These are phyloP conservation scores for Cyclostephanos tholiformis DNA, from an alignment of 108 stramenopile species.

Conservation along the genomic window DNA sequence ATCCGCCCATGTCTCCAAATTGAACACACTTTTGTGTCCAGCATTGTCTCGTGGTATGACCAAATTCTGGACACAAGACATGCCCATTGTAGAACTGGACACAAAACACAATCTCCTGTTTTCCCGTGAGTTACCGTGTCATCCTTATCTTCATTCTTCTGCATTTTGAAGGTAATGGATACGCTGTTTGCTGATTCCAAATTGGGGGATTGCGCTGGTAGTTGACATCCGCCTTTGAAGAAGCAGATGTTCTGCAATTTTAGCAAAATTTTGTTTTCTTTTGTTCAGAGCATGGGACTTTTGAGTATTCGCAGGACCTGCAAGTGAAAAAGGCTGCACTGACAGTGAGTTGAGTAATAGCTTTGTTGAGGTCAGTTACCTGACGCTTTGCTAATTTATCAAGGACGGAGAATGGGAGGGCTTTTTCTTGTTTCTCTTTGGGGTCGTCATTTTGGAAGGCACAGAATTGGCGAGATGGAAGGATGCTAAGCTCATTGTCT, in stretches of 20 bases:
- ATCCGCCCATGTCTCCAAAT: no score
- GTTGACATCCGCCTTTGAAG: not conserved
- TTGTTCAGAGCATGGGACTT: not conserved
- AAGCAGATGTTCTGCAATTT: conserved; percentile 6
- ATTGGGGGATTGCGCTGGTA: no score
- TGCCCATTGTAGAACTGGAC: conserved; percentile 22
- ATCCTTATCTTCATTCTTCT: conserved; percentile 8
- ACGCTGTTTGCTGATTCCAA: conserved; percentile 24
- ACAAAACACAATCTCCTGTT: conserved; percentile 1
- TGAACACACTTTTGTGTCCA: not conserved
- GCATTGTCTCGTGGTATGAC: not conserved
- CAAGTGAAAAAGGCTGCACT: conserved; percentile 13
- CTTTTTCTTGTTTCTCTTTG: not conserved
- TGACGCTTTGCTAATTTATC: not conserved
- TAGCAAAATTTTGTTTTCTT: not conserved
- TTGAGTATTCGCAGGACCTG: conserved; percentile 22
- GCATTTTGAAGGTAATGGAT: no score
- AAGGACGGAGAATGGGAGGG: not conserved
- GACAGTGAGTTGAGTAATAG: conserved; percentile 7
- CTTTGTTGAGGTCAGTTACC: not conserved
- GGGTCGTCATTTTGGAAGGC: not conserved
- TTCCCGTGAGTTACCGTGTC: conserved; percentile 29
- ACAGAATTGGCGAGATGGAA: not conserved
- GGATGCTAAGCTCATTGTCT: not conserved
- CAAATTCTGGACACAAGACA: not conserved